A percentile compares a stretch with the other conserved stretches of the same genome.
These are phyloP conservation scores for Trichoderma cornu-damae DNA, from an alignment of 2,329 filamentous ascomycete genomes.

Conservation along the genomic window DNA sequence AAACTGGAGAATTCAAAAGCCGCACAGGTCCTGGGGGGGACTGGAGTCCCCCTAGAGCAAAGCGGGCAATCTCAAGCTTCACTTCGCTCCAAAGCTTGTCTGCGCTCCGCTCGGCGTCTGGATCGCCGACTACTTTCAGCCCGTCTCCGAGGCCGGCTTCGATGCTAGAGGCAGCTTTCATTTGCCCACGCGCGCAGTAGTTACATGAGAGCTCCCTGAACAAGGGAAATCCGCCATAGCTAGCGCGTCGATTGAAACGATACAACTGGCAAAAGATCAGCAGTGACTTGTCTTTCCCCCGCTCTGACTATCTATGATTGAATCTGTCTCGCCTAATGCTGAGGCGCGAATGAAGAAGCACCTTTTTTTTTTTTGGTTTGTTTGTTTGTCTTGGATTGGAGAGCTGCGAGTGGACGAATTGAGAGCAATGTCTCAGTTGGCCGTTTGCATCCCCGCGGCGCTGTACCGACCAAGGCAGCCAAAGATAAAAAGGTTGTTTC, in stretches of 20 bases:
- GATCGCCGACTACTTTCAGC: neutral
- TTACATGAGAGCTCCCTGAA: slow-evolving; percentile 4
- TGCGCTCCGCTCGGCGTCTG: neutral
- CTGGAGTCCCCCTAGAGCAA: too few species aligned
- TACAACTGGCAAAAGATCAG: slow-evolving; percentile 10
- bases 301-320: slow-evolving; percentile 3
- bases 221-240: neutral
- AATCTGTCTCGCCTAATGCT: neutral
- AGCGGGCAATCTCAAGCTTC: neutral
- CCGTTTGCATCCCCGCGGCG: neutral
- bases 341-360: neutral
- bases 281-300: slow-evolving; percentile 8
- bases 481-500: neutral
- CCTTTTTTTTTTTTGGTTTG: too few species aligned
- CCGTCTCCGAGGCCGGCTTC: slow-evolving; percentile 4
- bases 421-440: neutral
- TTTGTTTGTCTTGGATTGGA: neutral
- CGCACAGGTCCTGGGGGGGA: too few species aligned
- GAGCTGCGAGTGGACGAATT: neutral
- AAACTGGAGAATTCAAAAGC: neutral
- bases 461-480: neutral
- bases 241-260: neutral
- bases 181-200: neutral
- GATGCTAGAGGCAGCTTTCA: neutral
- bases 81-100: slow-evolving; percentile 3